phyloP scores from a whole-genome alignment of 345 rosid species.

The Eucalyptus cladocalyx region DNA sequence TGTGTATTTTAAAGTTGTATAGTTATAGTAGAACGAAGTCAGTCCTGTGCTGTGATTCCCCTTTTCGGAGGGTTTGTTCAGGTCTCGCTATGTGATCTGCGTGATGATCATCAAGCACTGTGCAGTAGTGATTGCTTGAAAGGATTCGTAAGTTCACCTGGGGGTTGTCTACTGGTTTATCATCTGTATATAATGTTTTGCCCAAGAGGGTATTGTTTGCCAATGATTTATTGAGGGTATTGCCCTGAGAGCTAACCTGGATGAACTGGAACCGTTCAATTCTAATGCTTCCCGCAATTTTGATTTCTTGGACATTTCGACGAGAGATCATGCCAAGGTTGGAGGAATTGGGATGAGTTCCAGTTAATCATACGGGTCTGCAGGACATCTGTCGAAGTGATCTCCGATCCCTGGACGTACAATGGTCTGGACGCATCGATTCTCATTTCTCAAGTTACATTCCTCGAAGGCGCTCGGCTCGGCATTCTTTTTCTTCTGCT shows the following conservation, averaged over 20 bases:
- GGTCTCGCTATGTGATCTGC: background rate
- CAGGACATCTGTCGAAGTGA: background rate
- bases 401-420: background rate
- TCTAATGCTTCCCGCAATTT: background rate
- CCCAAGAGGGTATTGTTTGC: background rate
- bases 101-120: background rate
- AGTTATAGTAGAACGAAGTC: background rate
- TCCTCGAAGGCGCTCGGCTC: background rate
- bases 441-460: background rate
- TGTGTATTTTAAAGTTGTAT: background rate
- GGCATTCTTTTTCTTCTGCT: background rate
- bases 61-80: background rate
- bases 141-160: background rate
- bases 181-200: background rate
- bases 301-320: background rate
- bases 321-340: background rate
- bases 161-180: background rate
- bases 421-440: background rate
- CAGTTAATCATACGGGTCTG: background rate
- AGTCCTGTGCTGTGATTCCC: background rate
- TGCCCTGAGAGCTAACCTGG: background rate
- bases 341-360: background rate
- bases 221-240: background rate
- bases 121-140: background rate
- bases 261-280: background rate